Base-by-base conservation (phyloP, 73 alveolate genomes). In the Paramecium bursaria region DNA sequence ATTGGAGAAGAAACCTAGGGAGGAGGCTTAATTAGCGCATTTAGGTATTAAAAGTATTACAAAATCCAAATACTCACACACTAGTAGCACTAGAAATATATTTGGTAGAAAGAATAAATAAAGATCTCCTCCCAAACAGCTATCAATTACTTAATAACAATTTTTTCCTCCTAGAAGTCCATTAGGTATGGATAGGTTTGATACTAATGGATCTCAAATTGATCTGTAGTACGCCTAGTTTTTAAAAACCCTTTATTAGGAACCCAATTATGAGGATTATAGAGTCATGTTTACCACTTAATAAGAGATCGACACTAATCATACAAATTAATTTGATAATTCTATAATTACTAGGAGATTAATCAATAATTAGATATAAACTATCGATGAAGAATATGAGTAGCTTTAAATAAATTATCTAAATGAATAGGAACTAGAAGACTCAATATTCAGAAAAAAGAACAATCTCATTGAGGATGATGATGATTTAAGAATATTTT, bases 251-350 rank as follows among this genome's bases (percentile, higher is more conserved):
- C 44, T 67, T 17, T 67, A 67, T 35, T 39, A 53, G 19, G 82
- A 67, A 67, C 33, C 26, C 9, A 26, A 57, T 19, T 67, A 67
- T 67, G 82, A 67, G 10, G 82, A 67, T 67, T 67, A 67, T 42
- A 67, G 44, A 19, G 53, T 39, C 3, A 35, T 67, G n/a, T 2
- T 67, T 31, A 35, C 35, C 44, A 11, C 33, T 25, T 67, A 67
- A 42, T 33, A 42, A 1, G 82, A 67, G 33, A 10, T n/a, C 19
- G 26, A 67, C 11, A 67, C 82, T 13, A 30, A 21, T 5, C 23
- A 13, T 2, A 67, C 26, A 67, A 21, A 15, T 4, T 53, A 67
- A 21, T 67, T 39, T 67, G 82, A 44, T 15, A 19, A 0, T 11
- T 35, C 33, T 31, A 67, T 67, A 7, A 67, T 35, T 25, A 47